Evolutionary conservation across 345 rosid genomes (phyloP), one percentile per base, ranked within the genome.

Genomic region (Gossypium australe): DNA sequence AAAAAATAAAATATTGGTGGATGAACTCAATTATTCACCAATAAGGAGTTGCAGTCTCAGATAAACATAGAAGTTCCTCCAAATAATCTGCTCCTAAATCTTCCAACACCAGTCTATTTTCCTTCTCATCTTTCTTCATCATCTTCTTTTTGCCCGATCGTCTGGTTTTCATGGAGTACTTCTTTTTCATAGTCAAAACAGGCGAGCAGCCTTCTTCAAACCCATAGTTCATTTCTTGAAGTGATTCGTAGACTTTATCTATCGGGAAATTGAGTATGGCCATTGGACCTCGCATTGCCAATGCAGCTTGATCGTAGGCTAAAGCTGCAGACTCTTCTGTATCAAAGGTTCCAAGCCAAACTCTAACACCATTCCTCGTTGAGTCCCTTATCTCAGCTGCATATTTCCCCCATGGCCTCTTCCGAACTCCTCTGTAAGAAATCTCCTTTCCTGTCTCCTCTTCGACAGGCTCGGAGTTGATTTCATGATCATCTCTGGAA

Each of bases 331-430:
- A 88, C 82, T 89, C 89, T 0, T 88, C 88, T 0, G 91, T 89
- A 38, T 89, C 85, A 22, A 89, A 89, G 13, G 93, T 89, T 65
- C 93, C 93, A 3, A 89, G 38, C 91, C 93, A 89, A 16, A 89
- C 93, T 44, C 93, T 62, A 41, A 82, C 87, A 0, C 91, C 89
- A 11, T 86, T 86, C 75, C 91, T 83, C 0, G 93, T 89, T 7
- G 93, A 89, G 56, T 89, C 93, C 58, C 93, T 75, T 53, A 89
- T 89, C 78, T 89, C 93, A 1, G 93, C 93, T 1, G 93, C 93
- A 29, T 72, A 89, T 66, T 89, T 89, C 2, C 89, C 93, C 93
- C 91, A 89, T 0, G 94, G 91, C 66, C 94, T 79, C 81, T 65
- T 67, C 81, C 94, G 76, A 2, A 89, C 94, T 1, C 94, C 91